Base-by-base conservation (phyloP, 768 basidiomycete genomes). In the Leccinum truebloodii region DNA sequence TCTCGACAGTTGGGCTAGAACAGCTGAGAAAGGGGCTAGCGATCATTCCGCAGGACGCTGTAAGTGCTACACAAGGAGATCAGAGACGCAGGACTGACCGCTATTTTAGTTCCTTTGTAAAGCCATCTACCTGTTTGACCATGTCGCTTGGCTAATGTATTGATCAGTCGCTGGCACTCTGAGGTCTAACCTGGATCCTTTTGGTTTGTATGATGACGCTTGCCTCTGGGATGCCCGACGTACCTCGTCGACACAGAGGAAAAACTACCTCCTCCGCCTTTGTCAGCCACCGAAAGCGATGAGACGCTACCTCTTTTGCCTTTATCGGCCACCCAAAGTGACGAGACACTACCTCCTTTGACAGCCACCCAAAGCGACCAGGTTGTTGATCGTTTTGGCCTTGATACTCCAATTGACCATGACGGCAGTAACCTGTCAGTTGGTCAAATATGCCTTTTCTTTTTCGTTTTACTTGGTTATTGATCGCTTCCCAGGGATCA, bases 141-240 rank as follows among this genome's bases (percentile, higher is more conserved):
- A 13, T 44, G 46, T 60, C n/a, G 26, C 35, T 24, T 50, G 57
- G 52, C 58, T 70, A 32, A 72, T 18, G 7, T 20, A 16, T 30
- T 57, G 53, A 3, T 22, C 22, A 81, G 87, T 92, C 76, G 89
- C 88, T 14, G 92, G 92, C 55, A 93, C 91, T 1, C 74, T 96
- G 22, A 83, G 94, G 54, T 84, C 85, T 49, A 97, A 98, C 71
- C 84, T 97, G 6, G 95, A 97, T 71, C 95, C 95, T 0, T 95
- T 96, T 76, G 86, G 83, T 54, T 73, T 84, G 50, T 84, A 91
- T 62, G 89, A 91, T 63, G 94, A 96, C 71, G 85, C 84, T 20
- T 80, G 81, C 22, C 80, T 97, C 22, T 95, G 92, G 88, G 94
- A 95, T 67, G 93, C 95, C 3, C 77, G 24, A 84, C 94, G 1